Base-by-base conservation (phyloP, 768 basidiomycete species). In the Vararia minispora region DNA sequence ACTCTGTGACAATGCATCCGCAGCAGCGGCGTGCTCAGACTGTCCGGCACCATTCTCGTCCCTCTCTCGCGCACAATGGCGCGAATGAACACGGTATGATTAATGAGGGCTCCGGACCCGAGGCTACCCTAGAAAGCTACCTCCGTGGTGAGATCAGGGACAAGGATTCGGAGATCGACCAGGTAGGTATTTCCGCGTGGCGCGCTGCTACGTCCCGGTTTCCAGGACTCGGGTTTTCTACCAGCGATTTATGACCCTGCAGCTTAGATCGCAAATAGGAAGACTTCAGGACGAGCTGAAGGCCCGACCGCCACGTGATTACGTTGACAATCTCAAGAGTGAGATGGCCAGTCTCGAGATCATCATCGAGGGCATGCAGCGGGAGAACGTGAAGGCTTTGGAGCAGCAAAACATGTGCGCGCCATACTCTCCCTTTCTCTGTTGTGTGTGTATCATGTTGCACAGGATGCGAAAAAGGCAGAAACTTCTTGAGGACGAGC, bases 341-440 rank as follows among this genome's bases (percentile, higher is more conserved):
- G 86, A 88, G 47, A 76, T 77, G 49, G 74, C 74, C 48, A 79
- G 82, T 41, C 61, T 87, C 1, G 86, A 87, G 27, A 62, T 89
- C 13, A 62, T 89, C 3, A 58, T 87, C 0, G 73, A 82, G 42
- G 86, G 85, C 0, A 88, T 86, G 0, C 84, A 87, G 46, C 63
- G 84, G 35, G 87, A 90, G 61, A 90, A 90, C 50, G 85, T 88
- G 48, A 67, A 79, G 34, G 81, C 78, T 45, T 88, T 89, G 86
- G 66, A 72, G 0, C 83, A 87, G 42, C 63, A 86, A 3, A 85
- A 88, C 40, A 66, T 78, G 81, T 78, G 40, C 35, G 64, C 59
- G 14, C 13, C 20, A n/a, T 14, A n/a, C 7, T 24, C 16, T 33
- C 31, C 3, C 11, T 13, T 3, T 33, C 11, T 33, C 28, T 21